These are phyloP conservation scores for Inga oerstediana DNA, from an alignment of 306 rosid genomes.

Conservation along the genomic window DNA sequence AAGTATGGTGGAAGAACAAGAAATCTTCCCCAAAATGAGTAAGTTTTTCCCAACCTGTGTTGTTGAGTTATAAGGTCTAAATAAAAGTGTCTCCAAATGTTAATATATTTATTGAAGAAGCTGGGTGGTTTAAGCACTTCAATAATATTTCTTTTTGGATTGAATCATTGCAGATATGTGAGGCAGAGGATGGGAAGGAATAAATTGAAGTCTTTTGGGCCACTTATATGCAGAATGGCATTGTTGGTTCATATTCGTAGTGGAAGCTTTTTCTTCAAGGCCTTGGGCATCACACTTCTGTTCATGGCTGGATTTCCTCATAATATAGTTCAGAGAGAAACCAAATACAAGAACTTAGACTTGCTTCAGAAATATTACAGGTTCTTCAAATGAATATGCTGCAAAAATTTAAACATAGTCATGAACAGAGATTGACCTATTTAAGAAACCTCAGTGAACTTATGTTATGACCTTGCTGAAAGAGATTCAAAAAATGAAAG, in stretches of 20 bases:
- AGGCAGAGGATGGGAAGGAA: conserved; percentile 83
- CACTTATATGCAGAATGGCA: conserved; percentile 52
- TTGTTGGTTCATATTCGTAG: conserved; percentile 67
- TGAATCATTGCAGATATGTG: conserved; percentile 49
- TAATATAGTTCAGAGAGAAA: conserved; percentile 79
- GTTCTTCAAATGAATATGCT: conserved; percentile 39
- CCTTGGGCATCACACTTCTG: conserved; percentile 82
- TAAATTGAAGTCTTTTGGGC: conserved; percentile 77
- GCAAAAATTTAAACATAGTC: background rate
- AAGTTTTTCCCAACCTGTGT: conserved; percentile 35
- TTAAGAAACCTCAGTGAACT: background rate
- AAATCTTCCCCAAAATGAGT: conserved; percentile 93
- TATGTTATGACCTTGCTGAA: background rate
- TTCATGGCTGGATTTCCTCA: conserved; percentile 94
- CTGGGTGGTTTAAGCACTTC: background rate
- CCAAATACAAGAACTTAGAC: conserved; percentile 76
- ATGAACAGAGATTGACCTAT: background rate
- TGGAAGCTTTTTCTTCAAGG: conserved; percentile 96
- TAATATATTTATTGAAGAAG: background rate
- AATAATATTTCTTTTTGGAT: conserved; percentile 10
- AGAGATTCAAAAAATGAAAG: background rate
- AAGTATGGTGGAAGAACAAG: conserved; percentile 97
- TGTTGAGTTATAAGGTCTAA: background rate
- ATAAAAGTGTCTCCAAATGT: background rate
- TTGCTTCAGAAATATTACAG: conserved; percentile 92